Conservation (phyloP, 257 asterid genomes). For the Fraxinus americana region DNA sequence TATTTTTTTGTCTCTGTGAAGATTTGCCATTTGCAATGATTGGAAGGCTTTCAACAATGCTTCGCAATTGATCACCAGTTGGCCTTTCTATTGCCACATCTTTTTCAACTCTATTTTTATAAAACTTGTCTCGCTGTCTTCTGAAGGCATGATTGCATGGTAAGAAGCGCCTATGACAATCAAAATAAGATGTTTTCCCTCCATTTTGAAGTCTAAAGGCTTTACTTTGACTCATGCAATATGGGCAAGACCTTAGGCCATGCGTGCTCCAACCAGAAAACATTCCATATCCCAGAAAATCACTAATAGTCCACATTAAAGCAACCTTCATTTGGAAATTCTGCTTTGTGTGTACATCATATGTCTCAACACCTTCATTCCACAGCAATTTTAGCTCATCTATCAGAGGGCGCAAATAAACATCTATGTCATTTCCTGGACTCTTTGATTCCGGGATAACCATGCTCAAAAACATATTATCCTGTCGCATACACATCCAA, state of each 20-base stretch:
- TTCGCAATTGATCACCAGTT: too few species aligned
- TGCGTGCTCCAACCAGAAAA: background rate
- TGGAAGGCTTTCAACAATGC: too few species aligned
- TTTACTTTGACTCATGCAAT: background rate
- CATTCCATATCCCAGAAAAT: constrained; percentile 1
- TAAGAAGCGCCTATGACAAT: background rate
- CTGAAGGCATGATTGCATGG: background rate
- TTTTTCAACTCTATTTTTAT: too few species aligned
- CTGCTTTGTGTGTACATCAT: background rate
- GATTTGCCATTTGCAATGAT: too few species aligned
- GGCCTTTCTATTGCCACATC: too few species aligned
- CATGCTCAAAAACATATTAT: background rate
- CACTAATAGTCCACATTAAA: background rate
- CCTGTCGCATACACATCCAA: background rate
- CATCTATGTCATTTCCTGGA: background rate
- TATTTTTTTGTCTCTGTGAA: background rate
- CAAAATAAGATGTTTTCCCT: background rate
- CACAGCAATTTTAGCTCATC: background rate
- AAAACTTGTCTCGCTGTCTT: background rate
- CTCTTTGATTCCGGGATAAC: background rate
- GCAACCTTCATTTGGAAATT: background rate
- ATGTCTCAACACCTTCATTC: background rate
- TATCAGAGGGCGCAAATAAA: background rate
- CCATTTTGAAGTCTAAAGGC: background rate
- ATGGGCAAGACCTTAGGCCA: background rate